Conservation (phyloP, 129 eudicot species). For the Flaveria sonorensis region DNA sequence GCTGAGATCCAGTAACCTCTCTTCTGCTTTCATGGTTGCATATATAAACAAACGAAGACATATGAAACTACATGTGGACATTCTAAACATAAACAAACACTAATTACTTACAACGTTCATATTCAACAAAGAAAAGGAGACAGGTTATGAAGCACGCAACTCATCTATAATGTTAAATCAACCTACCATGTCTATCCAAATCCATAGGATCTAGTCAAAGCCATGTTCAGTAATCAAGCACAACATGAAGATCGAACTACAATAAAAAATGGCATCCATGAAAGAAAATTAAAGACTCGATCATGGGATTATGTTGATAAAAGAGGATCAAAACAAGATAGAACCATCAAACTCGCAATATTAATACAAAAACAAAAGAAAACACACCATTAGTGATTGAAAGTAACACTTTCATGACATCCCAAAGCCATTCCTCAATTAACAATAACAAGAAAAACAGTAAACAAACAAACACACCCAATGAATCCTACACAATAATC, state of each 20-base stretch:
- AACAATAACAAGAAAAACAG: constrained; percentile 8
- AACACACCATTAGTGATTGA: neutral
- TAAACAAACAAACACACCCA: too few species aligned
- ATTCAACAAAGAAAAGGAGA: neutral
- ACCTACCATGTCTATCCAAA: neutral
- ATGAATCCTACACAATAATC: too few species aligned
- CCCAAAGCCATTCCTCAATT: neutral
- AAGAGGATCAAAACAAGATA: neutral
- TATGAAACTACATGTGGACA: neutral
- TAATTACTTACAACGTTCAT: neutral
- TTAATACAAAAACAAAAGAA: neutral
- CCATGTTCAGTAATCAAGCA: neutral
- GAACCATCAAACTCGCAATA: constrained; percentile 5
- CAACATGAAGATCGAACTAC: constrained; percentile 4
- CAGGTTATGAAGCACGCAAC: neutral
- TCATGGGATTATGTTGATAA: neutral
- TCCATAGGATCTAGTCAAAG: neutral
- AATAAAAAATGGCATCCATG: neutral
- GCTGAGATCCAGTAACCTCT: neutral
- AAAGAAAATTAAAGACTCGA: neutral
- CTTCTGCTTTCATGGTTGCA: neutral
- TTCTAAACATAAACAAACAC: neutral
- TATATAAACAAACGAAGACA: neutral
- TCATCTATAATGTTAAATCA: neutral
- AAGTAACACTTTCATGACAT: neutral